Evolutionary conservation across 75 land plant genomes (phyloP).

Genomic region (Picea glauca): DNA sequence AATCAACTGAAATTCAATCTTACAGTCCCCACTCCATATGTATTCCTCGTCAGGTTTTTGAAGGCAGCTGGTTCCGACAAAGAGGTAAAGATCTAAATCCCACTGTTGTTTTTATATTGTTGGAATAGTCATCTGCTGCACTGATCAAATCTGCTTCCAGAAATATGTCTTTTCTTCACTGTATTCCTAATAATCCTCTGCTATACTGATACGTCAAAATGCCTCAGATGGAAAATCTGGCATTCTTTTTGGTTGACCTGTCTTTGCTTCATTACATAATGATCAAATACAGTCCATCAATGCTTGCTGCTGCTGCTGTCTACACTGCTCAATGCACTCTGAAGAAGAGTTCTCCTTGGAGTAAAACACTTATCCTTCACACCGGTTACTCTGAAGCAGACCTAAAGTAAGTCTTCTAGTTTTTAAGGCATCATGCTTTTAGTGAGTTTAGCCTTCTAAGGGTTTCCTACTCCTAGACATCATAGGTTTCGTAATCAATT

Average conservation of each 20-base stretch:
- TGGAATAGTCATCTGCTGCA: too few species aligned
- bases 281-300: slow-evolving; percentile 61
- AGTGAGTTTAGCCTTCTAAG: not conserved
- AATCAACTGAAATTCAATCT: slow-evolving; percentile 72
- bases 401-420: too few species aligned
- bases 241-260: slow-evolving; percentile 70
- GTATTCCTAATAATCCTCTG: not conserved
- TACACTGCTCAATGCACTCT: slow-evolving; percentile 75
- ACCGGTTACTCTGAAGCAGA: slow-evolving; percentile 62
- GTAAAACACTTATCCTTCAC: slow-evolving; percentile 60
- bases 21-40: slow-evolving; percentile 84
- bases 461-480: too few species aligned
- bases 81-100: slow-evolving; percentile 32
- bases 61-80: slow-evolving; percentile 69
- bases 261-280: slow-evolving; percentile 67
- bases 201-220: not conserved
- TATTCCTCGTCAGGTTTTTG: slow-evolving; percentile 74
- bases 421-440: not conserved
- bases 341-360: slow-evolving; percentile 62
- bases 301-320: slow-evolving; percentile 89
- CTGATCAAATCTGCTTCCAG: too few species aligned
- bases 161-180: not conserved
- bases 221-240: slow-evolving; percentile 58
- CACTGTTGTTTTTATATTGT: too few species aligned
- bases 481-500: too few species aligned